These are phyloP conservation scores for Coemansia sp. DNA, from an alignment of 192 early-diverging fungal genomes.

Conservation along the genomic window DNA sequence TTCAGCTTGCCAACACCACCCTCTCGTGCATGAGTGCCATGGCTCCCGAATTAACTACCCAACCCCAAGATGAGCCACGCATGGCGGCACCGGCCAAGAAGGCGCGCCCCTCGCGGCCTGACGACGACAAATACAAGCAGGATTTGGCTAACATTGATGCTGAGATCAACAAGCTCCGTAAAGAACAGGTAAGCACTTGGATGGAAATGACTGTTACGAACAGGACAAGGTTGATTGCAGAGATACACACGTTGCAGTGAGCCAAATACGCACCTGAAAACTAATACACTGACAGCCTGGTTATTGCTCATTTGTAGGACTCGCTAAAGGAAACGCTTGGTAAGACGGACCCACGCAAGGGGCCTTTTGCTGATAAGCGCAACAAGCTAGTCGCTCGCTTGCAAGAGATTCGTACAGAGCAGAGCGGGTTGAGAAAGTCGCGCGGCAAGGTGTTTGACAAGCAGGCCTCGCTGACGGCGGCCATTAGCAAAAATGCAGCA, in stretches of 20 bases:
- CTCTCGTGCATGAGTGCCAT: conserved; percentile 14
- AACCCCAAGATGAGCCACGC: conserved; percentile 13
- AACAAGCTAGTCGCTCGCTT: conserved; percentile 64
- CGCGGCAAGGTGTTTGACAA: conserved; percentile 72
- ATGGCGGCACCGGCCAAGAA: conserved; percentile 13
- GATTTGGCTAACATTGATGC: conserved; percentile 57
- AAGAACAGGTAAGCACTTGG: conserved; percentile 52
- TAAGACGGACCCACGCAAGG: conserved; percentile 59
- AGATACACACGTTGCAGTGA: not conserved
- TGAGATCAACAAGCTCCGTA: conserved; percentile 59
- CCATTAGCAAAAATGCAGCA: conserved; percentile 77
- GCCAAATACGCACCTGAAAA: conserved; percentile 13
- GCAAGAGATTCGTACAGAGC: conserved; percentile 69
- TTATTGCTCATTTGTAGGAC: conserved; percentile 46
- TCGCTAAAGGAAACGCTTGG: conserved; percentile 58
- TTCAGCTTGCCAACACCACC: not conserved
- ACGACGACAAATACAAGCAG: conserved; percentile 54
- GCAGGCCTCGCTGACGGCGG: conserved; percentile 68
- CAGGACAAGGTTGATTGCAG: not conserved
- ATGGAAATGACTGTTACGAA: not conserved
- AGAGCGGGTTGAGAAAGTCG: conserved; percentile 66
- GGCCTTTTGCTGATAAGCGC: conserved; percentile 56
- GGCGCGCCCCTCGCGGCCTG: conserved; percentile 51
- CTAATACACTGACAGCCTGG: not conserved
- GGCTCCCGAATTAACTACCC: conserved; percentile 34